These are phyloP conservation scores for Wickerhamiella bombiphila DNA, from an alignment of 805 yeast genomes.

Conservation along the genomic window DNA sequence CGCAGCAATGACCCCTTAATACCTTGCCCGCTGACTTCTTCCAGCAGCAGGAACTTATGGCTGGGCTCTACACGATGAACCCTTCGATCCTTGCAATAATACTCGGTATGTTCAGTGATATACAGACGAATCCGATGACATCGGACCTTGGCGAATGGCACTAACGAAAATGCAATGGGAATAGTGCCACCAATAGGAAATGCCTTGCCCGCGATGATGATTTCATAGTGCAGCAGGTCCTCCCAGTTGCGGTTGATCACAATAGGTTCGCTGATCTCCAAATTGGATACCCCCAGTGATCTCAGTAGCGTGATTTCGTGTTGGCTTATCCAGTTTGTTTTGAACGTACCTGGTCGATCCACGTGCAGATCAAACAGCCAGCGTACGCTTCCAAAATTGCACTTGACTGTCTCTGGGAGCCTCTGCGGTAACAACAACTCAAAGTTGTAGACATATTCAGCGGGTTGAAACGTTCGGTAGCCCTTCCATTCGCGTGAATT, in stretches of 20 bases:
- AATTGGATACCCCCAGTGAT: constrained; percentile 59
- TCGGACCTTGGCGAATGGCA: constrained; percentile 77
- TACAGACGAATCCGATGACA: constrained; percentile 76
- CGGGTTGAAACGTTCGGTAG: constrained; percentile 51
- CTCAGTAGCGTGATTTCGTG: constrained; percentile 56
- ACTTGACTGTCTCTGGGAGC: constrained; percentile 63
- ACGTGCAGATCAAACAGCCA: constrained; percentile 57
- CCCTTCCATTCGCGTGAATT: constrained; percentile 18
- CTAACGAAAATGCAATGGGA: constrained; percentile 70
- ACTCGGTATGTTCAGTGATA: constrained; percentile 79
- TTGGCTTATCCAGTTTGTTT: constrained; percentile 52
- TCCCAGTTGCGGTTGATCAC: constrained; percentile 89
- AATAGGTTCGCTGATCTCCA: constrained; percentile 88
- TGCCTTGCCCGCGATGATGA: constrained; percentile 78
- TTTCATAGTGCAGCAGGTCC: constrained; percentile 76
- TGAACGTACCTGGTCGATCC: constrained; percentile 75
- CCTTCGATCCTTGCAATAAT: constrained; percentile 69
- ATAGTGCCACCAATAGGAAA: constrained; percentile 69
- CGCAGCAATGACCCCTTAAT: constrained; percentile 19
- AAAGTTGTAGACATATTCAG: constrained; percentile 84
- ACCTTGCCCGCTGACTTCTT: constrained; percentile 33
- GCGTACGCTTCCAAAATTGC: constrained; percentile 66
- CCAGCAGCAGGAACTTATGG: constrained; percentile 63
- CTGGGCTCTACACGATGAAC: constrained; percentile 89
- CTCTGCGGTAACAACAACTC: constrained; percentile 77